Evolutionary conservation across 805 yeast species (phyloP).

Genomic region (Pichia pseudocactophila): DNA sequence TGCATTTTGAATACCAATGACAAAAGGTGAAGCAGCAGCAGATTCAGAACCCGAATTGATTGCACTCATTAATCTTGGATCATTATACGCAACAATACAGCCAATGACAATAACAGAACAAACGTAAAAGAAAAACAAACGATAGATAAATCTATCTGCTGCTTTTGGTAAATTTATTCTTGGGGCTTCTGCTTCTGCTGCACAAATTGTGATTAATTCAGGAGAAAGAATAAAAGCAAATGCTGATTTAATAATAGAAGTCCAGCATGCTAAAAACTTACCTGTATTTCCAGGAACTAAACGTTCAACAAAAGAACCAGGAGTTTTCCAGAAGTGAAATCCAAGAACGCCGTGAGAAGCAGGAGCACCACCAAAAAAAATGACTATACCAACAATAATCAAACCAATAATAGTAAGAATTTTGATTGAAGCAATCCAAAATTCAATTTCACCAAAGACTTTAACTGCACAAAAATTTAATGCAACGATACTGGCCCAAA

Average conservation of each 20-base stretch:
- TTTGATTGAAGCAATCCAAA: conserved; percentile 59
- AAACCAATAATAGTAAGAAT: conserved; percentile 56
- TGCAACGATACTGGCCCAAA: conserved; percentile 36
- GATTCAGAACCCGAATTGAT: conserved; percentile 37
- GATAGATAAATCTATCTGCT: conserved; percentile 48
- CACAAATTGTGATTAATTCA: conserved; percentile 46
- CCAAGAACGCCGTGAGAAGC: conserved; percentile 44
- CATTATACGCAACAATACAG: conserved; percentile 48
- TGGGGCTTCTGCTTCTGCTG: conserved; percentile 53
- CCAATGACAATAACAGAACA: conserved; percentile 50
- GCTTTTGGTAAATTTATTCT: conserved; percentile 56
- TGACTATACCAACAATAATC: conserved; percentile 43
- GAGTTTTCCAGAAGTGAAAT: conserved; percentile 54
- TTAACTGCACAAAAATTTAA: conserved; percentile 40
- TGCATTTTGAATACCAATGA: conserved; percentile 69
- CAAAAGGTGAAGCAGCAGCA: conserved; percentile 82
- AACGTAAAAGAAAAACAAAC: conserved; percentile 53
- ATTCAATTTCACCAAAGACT: conserved; percentile 42
- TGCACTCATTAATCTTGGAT: conserved; percentile 37
- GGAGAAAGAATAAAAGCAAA: conserved; percentile 58
- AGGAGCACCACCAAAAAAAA: conserved; percentile 61
- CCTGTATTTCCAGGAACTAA: conserved; percentile 47
- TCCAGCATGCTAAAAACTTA: conserved; percentile 54
- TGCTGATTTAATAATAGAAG: conserved; percentile 54
- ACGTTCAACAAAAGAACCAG: conserved; percentile 41